phyloP scores from a whole-genome alignment of 495 filamentous ascomycete genomes.

The Talaromyces nanjingensis region DNA sequence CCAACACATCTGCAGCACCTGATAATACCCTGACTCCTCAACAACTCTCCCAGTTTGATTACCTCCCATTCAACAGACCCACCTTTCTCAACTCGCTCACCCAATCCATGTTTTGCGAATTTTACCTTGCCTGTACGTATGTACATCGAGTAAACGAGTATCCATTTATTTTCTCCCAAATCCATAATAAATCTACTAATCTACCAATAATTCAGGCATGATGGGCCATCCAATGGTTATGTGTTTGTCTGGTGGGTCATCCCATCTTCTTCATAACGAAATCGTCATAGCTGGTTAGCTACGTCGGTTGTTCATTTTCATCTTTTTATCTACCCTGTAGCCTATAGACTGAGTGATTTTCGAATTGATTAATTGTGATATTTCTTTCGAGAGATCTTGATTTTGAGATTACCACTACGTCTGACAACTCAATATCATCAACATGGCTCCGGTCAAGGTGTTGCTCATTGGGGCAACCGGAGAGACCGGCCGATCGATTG shows the following conservation, averaged over 20 bases:
- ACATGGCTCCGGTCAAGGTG: conserved; percentile 21
- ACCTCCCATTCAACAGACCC: not conserved
- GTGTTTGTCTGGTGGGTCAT: not conserved
- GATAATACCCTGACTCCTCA: not conserved
- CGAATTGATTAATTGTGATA: not conserved
- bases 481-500: conserved; percentile 44
- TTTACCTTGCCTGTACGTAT: not conserved
- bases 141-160: not conserved
- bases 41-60: not conserved
- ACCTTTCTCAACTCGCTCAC: not conserved
- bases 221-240: not conserved
- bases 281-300: not conserved
- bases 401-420: not conserved
- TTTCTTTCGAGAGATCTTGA: not conserved
- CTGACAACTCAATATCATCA: not conserved
- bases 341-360: not conserved
- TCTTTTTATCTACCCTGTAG: not conserved
- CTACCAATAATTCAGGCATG: not conserved
- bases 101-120: not conserved
- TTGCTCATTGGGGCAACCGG: conserved; percentile 40
- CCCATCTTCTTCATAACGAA: conserved; percentile 1
- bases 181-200: too few species aligned
- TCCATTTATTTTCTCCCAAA: not conserved
- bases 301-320: not conserved
- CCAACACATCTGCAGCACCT: not conserved